These are phyloP conservation scores for Globisporangium cylindrosporum DNA, from an alignment of 352 stramenopile genomes.

Conservation along the genomic window DNA sequence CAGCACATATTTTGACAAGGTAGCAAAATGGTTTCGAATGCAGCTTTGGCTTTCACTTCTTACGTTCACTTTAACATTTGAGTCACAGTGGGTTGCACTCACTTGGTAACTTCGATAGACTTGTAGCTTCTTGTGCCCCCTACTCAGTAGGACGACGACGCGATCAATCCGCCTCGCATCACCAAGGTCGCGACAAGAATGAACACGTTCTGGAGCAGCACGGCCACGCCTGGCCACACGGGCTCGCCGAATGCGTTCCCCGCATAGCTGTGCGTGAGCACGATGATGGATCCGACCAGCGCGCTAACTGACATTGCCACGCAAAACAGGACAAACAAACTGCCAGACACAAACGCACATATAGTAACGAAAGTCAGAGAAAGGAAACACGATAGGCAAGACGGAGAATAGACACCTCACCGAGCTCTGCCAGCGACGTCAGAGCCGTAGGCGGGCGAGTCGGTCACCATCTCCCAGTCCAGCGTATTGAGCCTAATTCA, in stretches of 20 bases:
- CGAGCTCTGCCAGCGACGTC: conserved; percentile 44
- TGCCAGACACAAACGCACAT: background rate
- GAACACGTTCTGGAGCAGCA: conserved; percentile 61
- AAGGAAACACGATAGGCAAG: background rate
- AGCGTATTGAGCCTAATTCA: conserved; percentile 48
- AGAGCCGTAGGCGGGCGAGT: conserved; percentile 44
- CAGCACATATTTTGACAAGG: background rate
- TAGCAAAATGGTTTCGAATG: background rate
- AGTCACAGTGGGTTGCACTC: background rate
- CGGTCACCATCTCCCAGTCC: conserved; percentile 61
- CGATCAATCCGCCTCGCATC: conserved; percentile 52
- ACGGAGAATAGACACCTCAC: conserved; percentile 15
- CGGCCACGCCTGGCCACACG: conserved; percentile 51
- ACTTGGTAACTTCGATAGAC: background rate
- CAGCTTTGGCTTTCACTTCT: background rate
- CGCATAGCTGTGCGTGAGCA: conserved; percentile 62
- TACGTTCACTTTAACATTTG: background rate
- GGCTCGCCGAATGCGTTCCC: conserved; percentile 53
- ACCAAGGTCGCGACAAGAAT: conserved; percentile 55
- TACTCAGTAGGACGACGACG: conserved; percentile 19
- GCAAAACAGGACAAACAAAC: conserved; percentile 48
- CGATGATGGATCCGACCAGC: conserved; percentile 46
- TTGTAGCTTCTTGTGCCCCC: background rate
- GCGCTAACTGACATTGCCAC: conserved; percentile 38
- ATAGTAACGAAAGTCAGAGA: background rate